Evolutionary conservation across 129 eudicot genomes (phyloP).

Genomic region (Pseudognaphalium luteoalbum): DNA sequence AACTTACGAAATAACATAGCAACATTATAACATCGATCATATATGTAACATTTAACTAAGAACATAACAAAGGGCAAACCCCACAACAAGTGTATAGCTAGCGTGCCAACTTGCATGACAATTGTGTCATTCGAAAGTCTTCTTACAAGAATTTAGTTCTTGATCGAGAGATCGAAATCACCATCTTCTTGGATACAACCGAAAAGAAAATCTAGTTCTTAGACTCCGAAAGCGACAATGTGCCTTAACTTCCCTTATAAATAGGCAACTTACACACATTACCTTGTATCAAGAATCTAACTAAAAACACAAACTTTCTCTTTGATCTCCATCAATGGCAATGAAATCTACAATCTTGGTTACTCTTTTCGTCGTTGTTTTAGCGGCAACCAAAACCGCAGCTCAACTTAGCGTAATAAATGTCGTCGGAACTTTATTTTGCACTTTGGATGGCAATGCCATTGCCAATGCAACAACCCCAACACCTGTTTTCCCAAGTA

Average conservation of each 20-base stretch:
- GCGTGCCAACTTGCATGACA: constrained; percentile 30
- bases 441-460: constrained; percentile 19
- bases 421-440: constrained; percentile 23
- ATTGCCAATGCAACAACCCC: constrained; percentile 21
- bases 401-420: constrained; percentile 26
- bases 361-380: constrained; percentile 21
- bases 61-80: neutral
- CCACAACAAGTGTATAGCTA: constrained; percentile 10
- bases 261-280: constrained; percentile 19
- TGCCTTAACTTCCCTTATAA: constrained; percentile 25
- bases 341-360: constrained; percentile 20
- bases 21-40: neutral
- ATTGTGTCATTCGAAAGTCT: neutral
- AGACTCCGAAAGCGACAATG: constrained; percentile 23
- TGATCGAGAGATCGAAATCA: neutral
- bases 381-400: constrained; percentile 27
- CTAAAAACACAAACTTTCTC: constrained; percentile 7
- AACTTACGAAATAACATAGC: neutral
- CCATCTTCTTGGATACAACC: neutral
- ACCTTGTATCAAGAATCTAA: constrained; percentile 16
- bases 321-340: constrained; percentile 28
- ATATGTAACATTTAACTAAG: neutral
- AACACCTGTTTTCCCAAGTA: constrained; percentile 32
- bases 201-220: neutral
- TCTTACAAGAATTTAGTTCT: neutral